Conservation (phyloP, 768 basidiomycete genomes). For the Phanerochaete carnosa region DNA sequence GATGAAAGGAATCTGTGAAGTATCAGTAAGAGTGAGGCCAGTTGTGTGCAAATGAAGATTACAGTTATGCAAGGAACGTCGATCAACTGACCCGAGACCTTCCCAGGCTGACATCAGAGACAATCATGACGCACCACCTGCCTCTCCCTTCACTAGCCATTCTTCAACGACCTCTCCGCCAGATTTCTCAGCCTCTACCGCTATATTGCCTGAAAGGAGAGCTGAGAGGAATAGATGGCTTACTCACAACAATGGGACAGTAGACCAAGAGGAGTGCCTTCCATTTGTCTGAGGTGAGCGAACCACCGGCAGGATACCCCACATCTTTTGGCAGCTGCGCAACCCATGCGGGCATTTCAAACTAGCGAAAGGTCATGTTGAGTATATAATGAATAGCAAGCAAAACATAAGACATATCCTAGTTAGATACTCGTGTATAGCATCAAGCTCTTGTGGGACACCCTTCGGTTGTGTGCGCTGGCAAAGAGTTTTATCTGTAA, state of each 20-base stretch:
- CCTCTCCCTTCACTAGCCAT: neutral
- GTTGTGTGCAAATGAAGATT: neutral
- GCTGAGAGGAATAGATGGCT: neutral
- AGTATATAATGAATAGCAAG: neutral
- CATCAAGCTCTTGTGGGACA: conserved; percentile 18
- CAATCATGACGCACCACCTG: neutral
- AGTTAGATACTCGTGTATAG: conserved; percentile 20
- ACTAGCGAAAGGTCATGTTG: conserved; percentile 2
- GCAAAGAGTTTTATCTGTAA: neutral
- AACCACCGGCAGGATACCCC: conserved; percentile 23
- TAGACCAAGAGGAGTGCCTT: conserved; percentile 16
- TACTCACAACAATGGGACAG: conserved; percentile 16
- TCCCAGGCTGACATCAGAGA: neutral
- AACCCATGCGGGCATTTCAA: conserved; percentile 22
- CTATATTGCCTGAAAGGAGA: neutral
- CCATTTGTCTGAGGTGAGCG: conserved; percentile 23
- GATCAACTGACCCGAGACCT: neutral
- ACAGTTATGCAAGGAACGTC: neutral
- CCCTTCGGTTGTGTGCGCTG: neutral
- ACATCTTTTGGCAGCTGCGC: conserved; percentile 17
- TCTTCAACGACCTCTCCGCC: neutral
- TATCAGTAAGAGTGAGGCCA: neutral
- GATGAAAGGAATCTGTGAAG: conserved; percentile 12
- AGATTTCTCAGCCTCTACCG: neutral
- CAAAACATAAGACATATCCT: conserved; percentile 1